These are phyloP conservation scores for Nannochloris sp. DNA, from an alignment of 139 green algal species.

Conservation along the genomic window DNA sequence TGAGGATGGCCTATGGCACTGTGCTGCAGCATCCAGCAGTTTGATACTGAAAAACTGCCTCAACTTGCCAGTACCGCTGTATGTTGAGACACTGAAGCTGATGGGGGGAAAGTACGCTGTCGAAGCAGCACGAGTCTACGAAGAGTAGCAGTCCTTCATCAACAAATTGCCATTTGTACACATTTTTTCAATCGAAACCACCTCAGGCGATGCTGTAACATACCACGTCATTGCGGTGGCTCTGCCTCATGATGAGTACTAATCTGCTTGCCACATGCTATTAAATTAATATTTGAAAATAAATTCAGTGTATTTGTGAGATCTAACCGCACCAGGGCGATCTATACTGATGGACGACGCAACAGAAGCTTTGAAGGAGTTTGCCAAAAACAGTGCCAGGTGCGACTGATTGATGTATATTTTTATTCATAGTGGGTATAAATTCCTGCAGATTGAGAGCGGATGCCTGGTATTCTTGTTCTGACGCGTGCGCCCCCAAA, in stretches of 20 bases:
- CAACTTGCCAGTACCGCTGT: constrained; percentile 59
- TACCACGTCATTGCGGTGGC: too few species aligned
- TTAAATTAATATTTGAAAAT: too few species aligned
- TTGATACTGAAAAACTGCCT: constrained; percentile 55
- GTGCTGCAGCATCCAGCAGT: constrained; percentile 39
- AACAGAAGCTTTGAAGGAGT: constrained; percentile 14
- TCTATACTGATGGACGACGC: constrained; percentile 7
- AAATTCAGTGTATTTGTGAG: too few species aligned
- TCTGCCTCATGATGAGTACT: too few species aligned
- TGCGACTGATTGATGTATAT: background rate
- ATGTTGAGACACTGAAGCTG: constrained; percentile 48
- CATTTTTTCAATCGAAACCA: too few species aligned
- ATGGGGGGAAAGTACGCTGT: constrained; percentile 32
- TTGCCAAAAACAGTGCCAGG: constrained; percentile 29
- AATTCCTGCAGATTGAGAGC: background rate
- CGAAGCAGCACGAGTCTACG: background rate
- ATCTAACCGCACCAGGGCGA: background rate
- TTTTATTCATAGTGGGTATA: background rate
- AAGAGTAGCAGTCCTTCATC: background rate
- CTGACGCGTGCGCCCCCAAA: background rate
- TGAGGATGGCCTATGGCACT: constrained; percentile 32
- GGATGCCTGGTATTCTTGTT: background rate
- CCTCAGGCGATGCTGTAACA: too few species aligned
- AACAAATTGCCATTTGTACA: too few species aligned
- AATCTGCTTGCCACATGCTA: too few species aligned